A percentile compares a stretch with the other conserved stretches of the same genome.
These are phyloP conservation scores for Hyphopichia pseudoburtonii DNA, from an alignment of 1,139 yeast species.

Conservation along the genomic window DNA sequence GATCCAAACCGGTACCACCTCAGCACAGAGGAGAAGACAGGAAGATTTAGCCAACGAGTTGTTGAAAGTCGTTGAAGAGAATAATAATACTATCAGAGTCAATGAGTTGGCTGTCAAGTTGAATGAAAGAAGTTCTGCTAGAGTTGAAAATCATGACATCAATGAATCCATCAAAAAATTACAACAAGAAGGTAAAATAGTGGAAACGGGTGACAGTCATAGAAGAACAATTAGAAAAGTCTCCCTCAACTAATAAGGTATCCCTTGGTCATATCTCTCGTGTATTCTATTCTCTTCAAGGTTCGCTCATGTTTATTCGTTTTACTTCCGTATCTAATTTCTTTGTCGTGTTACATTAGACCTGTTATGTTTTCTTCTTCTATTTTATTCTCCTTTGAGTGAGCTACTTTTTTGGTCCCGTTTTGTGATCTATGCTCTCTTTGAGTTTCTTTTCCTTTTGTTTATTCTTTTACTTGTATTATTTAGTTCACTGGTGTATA, in stretches of 20 bases:
- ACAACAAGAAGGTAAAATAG: constrained; percentile 72
- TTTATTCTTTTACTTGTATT: neutral
- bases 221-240: constrained; percentile 63
- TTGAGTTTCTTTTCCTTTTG: neutral
- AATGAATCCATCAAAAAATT: constrained; percentile 67
- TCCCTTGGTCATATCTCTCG: too few species aligned
- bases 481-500: constrained; percentile 9
- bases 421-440: neutral
- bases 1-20: constrained; percentile 93
- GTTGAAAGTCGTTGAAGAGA: constrained; percentile 44
- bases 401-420: neutral
- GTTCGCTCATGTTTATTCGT: too few species aligned
- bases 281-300: neutral
- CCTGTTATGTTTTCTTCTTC: too few species aligned
- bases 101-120: constrained; percentile 61
- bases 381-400: too few species aligned
- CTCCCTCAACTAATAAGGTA: constrained; percentile 19
- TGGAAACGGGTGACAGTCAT: constrained; percentile 72
- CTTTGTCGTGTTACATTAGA: too few species aligned
- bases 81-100: constrained; percentile 51
- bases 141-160: constrained; percentile 71
- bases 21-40: constrained; percentile 78
- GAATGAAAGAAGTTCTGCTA: constrained; percentile 67
- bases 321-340: too few species aligned
- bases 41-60: constrained; percentile 72